Evolutionary conservation across 169 alveolate genomes (phyloP), one percentile per base, ranked within the genome.

Genomic region (Cryptosporidium viatorum): DNA sequence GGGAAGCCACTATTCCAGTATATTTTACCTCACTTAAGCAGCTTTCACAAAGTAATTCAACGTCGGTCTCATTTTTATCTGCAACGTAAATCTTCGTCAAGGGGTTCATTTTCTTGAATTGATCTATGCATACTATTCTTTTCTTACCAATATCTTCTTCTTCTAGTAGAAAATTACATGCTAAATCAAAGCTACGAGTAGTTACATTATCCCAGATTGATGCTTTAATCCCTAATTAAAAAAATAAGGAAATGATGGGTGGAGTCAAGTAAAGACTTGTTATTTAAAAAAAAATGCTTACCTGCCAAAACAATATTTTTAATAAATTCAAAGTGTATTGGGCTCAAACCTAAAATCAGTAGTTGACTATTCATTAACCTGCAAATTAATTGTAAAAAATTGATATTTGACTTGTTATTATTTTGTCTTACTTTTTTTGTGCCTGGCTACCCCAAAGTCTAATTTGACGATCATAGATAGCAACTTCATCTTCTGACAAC

Each of bases 371-470:
- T 39, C 43, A 85, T 73, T 29, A 91, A 60, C 62, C 93, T 91
- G 59, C 33, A 29, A 4, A 35, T 18, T 39, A 35, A 9, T 67
- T 18, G 26, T 39, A 39, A 41, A n/a, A 37, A 70, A 84, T 33
- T 41, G 18, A 29, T 50, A 9, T 31, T 18, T 14, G n/a, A 21
- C 31, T 18, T 39, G 5, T 0, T 3, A 45, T n/a, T 8, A 35
- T 29, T 65, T 65, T n/a, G 16, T 16, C 92, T 39, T 55, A 89
- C 94, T 69, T 92, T 41, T 70, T 50, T 48, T 92, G 94, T 41
- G 92, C 84, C 23, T 92, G 92, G 26, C 84, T 58, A 1, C 94
- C 94, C 94, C 94, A 92, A 12, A 92, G 91, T 23, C 94, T 84
- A 50, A 92, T 86, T 60, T 92, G 94, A 35, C 94, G 91, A 59